A percentile compares a stretch with the other conserved stretches of the same genome.
These are phyloP conservation scores for Termitomyces heimii DNA, from an alignment of 768 basidiomycete species.

Conservation along the genomic window DNA sequence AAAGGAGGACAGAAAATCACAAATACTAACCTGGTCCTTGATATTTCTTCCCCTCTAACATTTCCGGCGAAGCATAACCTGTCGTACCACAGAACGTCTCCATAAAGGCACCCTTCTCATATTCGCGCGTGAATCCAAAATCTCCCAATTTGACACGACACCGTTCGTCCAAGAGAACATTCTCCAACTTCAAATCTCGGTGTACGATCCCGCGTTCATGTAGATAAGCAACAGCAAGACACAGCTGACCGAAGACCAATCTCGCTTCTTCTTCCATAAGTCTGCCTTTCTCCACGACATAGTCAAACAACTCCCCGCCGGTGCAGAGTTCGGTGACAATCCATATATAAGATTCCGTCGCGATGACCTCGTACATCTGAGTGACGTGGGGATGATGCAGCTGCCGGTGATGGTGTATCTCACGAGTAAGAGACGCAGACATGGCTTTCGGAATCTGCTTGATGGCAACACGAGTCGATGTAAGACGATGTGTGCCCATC, in stretches of 20 bases:
- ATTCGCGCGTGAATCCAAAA: slow-evolving; percentile 93
- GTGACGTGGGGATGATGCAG: slow-evolving; percentile 95
- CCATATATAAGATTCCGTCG: slow-evolving; percentile 94
- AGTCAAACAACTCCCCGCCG: slow-evolving; percentile 97
- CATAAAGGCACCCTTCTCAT: slow-evolving; percentile 69
- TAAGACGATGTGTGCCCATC: slow-evolving; percentile 89
- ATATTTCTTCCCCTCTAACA: slow-evolving; percentile 84
- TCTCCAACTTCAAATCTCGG: slow-evolving; percentile 94
- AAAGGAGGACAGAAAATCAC: background rate
- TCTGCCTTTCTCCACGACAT: slow-evolving; percentile 91
- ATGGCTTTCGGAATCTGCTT: slow-evolving; percentile 97
- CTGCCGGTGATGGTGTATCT: slow-evolving; percentile 97
- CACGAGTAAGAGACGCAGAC: slow-evolving; percentile 87
- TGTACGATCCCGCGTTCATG: slow-evolving; percentile 94
- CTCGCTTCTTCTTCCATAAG: slow-evolving; percentile 79
- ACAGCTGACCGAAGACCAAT: slow-evolving; percentile 92
- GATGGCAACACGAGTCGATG: slow-evolving; percentile 88
- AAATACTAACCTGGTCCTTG: slow-evolving; percentile 75
- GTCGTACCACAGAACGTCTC: slow-evolving; percentile 97
- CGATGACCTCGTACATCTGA: slow-evolving; percentile 96
- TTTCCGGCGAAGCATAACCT: slow-evolving; percentile 90
- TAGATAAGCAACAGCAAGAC: slow-evolving; percentile 88
- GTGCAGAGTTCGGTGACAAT: slow-evolving; percentile 96
- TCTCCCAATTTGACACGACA: slow-evolving; percentile 92
- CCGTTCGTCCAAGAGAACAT: slow-evolving; percentile 85